phyloP scores from a whole-genome alignment of 2,329 filamentous ascomycete species.

The Fusarium chaquense region DNA sequence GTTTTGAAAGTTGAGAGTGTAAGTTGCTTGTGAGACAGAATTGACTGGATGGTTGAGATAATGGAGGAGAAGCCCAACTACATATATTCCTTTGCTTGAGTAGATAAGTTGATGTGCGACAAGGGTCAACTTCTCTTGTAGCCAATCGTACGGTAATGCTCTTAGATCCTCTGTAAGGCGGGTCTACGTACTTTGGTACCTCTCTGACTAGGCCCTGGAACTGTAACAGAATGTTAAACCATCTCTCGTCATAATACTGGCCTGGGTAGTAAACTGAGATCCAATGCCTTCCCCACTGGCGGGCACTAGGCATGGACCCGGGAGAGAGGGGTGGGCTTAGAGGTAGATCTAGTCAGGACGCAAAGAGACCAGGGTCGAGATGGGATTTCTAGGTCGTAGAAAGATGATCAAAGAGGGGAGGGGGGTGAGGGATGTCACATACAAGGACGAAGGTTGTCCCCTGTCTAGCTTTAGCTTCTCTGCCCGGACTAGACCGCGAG shows the following conservation, averaged over 20 bases:
- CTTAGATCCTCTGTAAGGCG: slow-evolving; percentile 48
- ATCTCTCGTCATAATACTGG: slow-evolving; percentile 48
- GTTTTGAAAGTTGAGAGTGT: slow-evolving; percentile 33
- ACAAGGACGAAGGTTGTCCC: slow-evolving; percentile 34
- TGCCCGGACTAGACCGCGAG: slow-evolving; percentile 30
- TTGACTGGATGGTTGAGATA: slow-evolving; percentile 41
- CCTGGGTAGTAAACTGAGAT: slow-evolving; percentile 39
- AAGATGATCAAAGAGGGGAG: slow-evolving; percentile 47
- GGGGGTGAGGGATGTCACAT: slow-evolving; percentile 39
- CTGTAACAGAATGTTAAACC: slow-evolving; percentile 45
- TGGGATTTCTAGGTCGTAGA: slow-evolving; percentile 41
- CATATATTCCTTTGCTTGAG: slow-evolving; percentile 46
- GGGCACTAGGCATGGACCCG: slow-evolving; percentile 31
- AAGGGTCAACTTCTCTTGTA: slow-evolving; percentile 48
- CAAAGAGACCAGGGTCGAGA: slow-evolving; percentile 37
- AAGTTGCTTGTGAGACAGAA: slow-evolving; percentile 43
- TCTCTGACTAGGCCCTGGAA: slow-evolving; percentile 44
- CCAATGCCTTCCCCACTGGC: slow-evolving; percentile 39
- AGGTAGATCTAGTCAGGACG: slow-evolving; percentile 35
- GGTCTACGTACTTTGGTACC: slow-evolving; percentile 41
- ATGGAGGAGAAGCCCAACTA: slow-evolving; percentile 46
- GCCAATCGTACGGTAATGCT: slow-evolving; percentile 51
- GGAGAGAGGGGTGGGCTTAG: slow-evolving; percentile 29
- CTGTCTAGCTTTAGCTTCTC: slow-evolving; percentile 43
- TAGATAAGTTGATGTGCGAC: slow-evolving; percentile 46